Evolutionary conservation across 2,329 filamentous ascomycete species (phyloP).

Genomic region (Cercospora berteroae): DNA sequence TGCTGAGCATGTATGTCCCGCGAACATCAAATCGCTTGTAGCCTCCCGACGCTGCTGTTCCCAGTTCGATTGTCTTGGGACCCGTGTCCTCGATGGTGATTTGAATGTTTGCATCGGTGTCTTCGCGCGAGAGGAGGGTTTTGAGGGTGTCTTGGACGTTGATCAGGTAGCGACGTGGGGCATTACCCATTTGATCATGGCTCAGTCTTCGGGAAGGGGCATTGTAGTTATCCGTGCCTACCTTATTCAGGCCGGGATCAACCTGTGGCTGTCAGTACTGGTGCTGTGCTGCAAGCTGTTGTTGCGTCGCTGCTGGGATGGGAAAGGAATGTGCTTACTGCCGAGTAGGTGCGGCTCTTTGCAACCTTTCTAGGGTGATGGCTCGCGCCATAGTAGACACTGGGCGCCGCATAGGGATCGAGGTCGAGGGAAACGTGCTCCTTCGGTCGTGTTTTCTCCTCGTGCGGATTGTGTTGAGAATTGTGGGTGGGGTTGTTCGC

Average conservation of each 20-base stretch:
- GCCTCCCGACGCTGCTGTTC: constrained; percentile 81
- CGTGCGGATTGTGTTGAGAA: not conserved
- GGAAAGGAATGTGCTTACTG: constrained; percentile 44
- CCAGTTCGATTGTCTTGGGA: constrained; percentile 84
- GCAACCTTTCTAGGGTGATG: constrained; percentile 48
- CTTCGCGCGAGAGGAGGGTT: constrained; percentile 77
- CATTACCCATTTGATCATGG: constrained; percentile 68
- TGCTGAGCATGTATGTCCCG: constrained; percentile 96
- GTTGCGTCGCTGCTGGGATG: not conserved
- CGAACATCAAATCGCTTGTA: constrained; percentile 86
- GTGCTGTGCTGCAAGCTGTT: not conserved
- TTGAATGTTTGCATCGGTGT: constrained; percentile 91
- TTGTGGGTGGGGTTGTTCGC: not conserved
- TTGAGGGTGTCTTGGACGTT: constrained; percentile 81
- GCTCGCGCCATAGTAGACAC: constrained; percentile 60
- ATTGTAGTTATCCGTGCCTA: constrained; percentile 25
- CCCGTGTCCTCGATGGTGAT: constrained; percentile 96
- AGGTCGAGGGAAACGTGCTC: constrained; percentile 36
- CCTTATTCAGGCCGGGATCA: constrained; percentile 23
- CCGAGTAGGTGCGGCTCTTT: constrained; percentile 55
- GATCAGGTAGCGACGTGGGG: constrained; percentile 77
- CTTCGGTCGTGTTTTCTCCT: constrained; percentile 10
- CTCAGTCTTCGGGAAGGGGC: constrained; percentile 33
- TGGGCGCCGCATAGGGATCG: constrained; percentile 58
- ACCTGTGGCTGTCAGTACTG: constrained; percentile 23